These are phyloP conservation scores for Auxenochlorella pyrenoidosa DNA, from an alignment of 139 green algal genomes.

Conservation along the genomic window DNA sequence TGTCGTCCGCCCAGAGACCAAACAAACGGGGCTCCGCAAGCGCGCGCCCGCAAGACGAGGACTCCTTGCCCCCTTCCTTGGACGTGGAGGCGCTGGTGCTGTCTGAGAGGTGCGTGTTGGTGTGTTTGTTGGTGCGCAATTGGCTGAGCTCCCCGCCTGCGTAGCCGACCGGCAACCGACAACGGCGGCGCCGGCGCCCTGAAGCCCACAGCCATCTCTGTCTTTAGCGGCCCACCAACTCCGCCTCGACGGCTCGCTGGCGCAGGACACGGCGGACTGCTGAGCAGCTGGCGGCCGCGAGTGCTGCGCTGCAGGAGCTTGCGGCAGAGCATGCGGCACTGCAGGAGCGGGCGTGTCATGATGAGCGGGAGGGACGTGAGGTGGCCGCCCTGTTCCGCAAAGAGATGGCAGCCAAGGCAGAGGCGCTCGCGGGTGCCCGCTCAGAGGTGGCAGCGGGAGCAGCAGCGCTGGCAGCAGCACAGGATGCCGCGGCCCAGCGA, in stretches of 20 bases:
- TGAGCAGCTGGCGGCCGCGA: background rate
- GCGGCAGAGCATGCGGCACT: slow-evolving; percentile 70
- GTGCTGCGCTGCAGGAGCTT: slow-evolving; percentile 34
- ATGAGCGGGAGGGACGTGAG: slow-evolving; percentile 75
- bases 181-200: background rate
- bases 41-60: background rate
- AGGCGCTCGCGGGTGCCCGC: slow-evolving; percentile 66
- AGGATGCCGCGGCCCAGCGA: background rate
- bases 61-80: background rate
- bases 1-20: background rate
- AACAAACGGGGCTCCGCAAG: background rate
- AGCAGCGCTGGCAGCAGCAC: background rate
- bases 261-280: slow-evolving; percentile 9
- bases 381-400: slow-evolving; percentile 68
- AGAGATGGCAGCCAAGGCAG: slow-evolving; percentile 72
- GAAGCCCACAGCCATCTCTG: too few relatives aligned
- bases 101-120: background rate
- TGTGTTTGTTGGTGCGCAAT: background rate
- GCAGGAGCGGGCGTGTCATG: slow-evolving; percentile 65
- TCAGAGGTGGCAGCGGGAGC: slow-evolving; percentile 33
- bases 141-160: background rate
- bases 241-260: too few relatives aligned
- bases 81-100: background rate
- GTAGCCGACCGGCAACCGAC: too few relatives aligned
- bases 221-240: too few relatives aligned